phyloP scores from a whole-genome alignment of 257 asterid species.

The Thymus quinquecostatus region DNA sequence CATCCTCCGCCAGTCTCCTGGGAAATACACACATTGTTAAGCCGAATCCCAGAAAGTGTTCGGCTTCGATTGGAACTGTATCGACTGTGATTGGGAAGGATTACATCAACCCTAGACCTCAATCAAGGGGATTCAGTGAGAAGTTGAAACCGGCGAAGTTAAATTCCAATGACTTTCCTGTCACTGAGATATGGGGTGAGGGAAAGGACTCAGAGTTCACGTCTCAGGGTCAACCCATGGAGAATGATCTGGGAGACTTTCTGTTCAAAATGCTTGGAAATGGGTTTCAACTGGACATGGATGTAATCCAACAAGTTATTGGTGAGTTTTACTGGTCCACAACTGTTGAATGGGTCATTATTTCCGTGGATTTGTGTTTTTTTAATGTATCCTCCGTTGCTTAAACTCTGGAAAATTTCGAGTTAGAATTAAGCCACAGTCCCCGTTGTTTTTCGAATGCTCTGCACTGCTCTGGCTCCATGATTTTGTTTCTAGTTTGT shows the following conservation, averaged over 20 bases:
- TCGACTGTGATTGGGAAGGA: slow-evolving; percentile 65
- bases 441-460: no score
- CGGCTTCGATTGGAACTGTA: slow-evolving; percentile 73
- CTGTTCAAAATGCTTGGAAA: slow-evolving; percentile 74
- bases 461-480: neutral
- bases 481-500: neutral
- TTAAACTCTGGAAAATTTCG: slow-evolving; percentile 14
- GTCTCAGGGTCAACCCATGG: slow-evolving; percentile 45
- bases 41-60: slow-evolving; percentile 42
- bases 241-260: slow-evolving; percentile 54
- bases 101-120: slow-evolving; percentile 48
- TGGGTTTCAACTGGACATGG: slow-evolving; percentile 68
- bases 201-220: slow-evolving; percentile 35
- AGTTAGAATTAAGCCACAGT: neutral
- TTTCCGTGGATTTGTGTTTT: slow-evolving; percentile 9
- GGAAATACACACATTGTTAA: slow-evolving; percentile 34
- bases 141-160: slow-evolving; percentile 59
- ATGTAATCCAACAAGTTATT: slow-evolving; percentile 59
- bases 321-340: slow-evolving; percentile 51
- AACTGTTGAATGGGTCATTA: neutral
- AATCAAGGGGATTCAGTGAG: slow-evolving; percentile 38
- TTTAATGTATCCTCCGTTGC: neutral
- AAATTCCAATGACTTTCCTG: slow-evolving; percentile 54
- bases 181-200: slow-evolving; percentile 63
- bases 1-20: slow-evolving; percentile 37